Percentiles rank a stretch among this genome's conserved stretches.
These are phyloP conservation scores for Pholiota microspora DNA, from an alignment of 768 basidiomycete species.

Conservation along the genomic window DNA sequence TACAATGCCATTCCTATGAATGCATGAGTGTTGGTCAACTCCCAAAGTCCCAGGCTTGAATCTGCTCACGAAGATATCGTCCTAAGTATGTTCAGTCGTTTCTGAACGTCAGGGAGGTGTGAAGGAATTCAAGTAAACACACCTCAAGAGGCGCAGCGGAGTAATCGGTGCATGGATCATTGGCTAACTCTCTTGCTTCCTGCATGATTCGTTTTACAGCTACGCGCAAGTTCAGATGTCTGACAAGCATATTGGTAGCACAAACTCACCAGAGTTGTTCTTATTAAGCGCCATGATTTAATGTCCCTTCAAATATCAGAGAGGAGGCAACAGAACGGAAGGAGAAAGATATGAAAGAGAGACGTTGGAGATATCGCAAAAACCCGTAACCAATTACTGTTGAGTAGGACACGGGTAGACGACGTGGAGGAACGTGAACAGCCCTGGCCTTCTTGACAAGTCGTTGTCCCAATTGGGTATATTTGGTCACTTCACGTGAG, in stretches of 20 bases:
- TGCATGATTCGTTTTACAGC: constrained; percentile 98
- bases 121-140: constrained; percentile 18
- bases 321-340: neutral
- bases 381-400: neutral
- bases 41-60: neutral
- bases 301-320: neutral
- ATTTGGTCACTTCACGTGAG: constrained; percentile 13
- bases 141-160: constrained; percentile 81
- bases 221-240: constrained; percentile 22
- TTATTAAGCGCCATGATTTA: constrained; percentile 60
- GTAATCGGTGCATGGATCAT: constrained; percentile 85
- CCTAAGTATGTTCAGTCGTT: too few relatives aligned
- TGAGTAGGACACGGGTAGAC: constrained; percentile 9
- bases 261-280: constrained; percentile 77
- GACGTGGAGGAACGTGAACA: constrained; percentile 26
- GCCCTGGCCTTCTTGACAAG: constrained; percentile 10
- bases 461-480: constrained; percentile 5
- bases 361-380: neutral
- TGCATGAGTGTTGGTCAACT: constrained; percentile 7
- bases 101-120: too few relatives aligned
- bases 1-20: constrained; percentile 88
- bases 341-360: neutral
- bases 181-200: constrained; percentile 86
- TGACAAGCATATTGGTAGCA: neutral
- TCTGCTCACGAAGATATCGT: constrained; percentile 81